Evolutionary conservation across 768 basidiomycete genomes (phyloP).

Genomic region (Amanita muscaria): DNA sequence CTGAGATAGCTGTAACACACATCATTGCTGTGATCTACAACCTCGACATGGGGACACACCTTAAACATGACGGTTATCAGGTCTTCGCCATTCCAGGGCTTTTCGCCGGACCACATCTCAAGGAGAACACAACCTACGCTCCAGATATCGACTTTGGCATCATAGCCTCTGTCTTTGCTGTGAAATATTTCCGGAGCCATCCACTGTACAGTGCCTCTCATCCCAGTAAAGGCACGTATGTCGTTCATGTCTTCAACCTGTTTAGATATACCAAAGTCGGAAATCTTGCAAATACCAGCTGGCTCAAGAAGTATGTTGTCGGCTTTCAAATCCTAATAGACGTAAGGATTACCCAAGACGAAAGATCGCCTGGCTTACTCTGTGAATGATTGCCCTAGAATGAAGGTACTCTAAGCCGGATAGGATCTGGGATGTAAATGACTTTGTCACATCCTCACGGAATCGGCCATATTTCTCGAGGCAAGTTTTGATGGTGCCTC

Average conservation of each 20-base stretch:
- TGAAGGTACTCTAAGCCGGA: constrained; percentile 85
- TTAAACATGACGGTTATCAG: constrained; percentile 72
- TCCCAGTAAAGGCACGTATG: constrained; percentile 58
- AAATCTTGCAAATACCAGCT: constrained; percentile 84
- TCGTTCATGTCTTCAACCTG: constrained; percentile 59
- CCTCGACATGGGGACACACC: constrained; percentile 31
- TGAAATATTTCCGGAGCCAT: constrained; percentile 89
- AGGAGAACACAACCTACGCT: constrained; percentile 86
- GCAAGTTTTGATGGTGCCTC: constrained; percentile 81
- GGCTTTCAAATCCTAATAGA: constrained; percentile 72
- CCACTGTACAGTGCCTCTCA: constrained; percentile 93
- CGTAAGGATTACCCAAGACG: background rate
- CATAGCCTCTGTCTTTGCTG: constrained; percentile 68
- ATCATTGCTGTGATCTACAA: background rate
- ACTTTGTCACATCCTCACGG: constrained; percentile 75
- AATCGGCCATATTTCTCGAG: constrained; percentile 75
- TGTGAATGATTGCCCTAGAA: constrained; percentile 73
- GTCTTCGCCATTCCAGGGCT: constrained; percentile 79
- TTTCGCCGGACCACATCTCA: constrained; percentile 92
- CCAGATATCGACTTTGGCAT: constrained; percentile 96
- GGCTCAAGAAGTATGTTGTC: constrained; percentile 91
- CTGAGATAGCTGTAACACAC: constrained; percentile 45
- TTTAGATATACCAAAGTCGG: constrained; percentile 96
- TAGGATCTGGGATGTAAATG: constrained; percentile 80
- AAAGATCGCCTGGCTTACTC: constrained; percentile 35